These are phyloP conservation scores for Phlebiopsis gigantea DNA, from an alignment of 768 basidiomycete genomes.

Conservation along the genomic window DNA sequence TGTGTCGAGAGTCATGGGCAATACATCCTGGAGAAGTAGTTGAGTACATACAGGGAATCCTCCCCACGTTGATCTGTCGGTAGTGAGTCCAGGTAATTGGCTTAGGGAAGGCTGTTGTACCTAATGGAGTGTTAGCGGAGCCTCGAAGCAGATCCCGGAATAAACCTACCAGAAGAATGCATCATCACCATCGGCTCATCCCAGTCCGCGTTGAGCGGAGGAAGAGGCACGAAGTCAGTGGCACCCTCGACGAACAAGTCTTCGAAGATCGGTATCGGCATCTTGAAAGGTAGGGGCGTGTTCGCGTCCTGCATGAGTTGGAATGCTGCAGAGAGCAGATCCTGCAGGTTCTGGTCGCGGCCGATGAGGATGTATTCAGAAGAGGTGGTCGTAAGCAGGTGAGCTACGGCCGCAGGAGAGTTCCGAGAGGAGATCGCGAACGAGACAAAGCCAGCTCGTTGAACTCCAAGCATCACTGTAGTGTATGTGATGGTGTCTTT, in stretches of 20 bases:
- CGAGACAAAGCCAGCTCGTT: conserved; percentile 9
- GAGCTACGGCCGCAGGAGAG: conserved; percentile 23
- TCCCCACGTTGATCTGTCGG: not conserved
- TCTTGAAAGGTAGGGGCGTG: not conserved
- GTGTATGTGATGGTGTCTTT: conserved; percentile 10
- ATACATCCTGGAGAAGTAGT: not conserved
- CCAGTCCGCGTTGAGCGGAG: conserved; percentile 1
- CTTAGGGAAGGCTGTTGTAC: conserved; percentile 18
- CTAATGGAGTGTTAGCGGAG: not conserved
- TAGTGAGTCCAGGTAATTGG: conserved; percentile 16
- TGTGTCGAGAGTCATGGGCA: conserved; percentile 1
- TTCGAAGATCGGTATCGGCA: conserved; percentile 17
- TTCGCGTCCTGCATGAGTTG: conserved; percentile 11
- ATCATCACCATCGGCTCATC: conserved; percentile 13
- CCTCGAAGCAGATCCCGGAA: not conserved
- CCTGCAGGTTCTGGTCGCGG: conserved; percentile 21
- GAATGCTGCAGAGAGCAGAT: conserved; percentile 19
- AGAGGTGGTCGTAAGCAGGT: conserved; percentile 23
- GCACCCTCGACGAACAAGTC: conserved; percentile 3
- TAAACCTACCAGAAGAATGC: conserved; percentile 18
- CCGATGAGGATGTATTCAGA: conserved; percentile 26
- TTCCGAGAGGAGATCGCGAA: conserved; percentile 24
- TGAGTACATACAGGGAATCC: not conserved
- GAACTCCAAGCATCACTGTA: not conserved
- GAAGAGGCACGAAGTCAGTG: not conserved